phyloP scores from a whole-genome alignment of 2,329 filamentous ascomycete genomes.

The Pestalotiopsis fici region DNA sequence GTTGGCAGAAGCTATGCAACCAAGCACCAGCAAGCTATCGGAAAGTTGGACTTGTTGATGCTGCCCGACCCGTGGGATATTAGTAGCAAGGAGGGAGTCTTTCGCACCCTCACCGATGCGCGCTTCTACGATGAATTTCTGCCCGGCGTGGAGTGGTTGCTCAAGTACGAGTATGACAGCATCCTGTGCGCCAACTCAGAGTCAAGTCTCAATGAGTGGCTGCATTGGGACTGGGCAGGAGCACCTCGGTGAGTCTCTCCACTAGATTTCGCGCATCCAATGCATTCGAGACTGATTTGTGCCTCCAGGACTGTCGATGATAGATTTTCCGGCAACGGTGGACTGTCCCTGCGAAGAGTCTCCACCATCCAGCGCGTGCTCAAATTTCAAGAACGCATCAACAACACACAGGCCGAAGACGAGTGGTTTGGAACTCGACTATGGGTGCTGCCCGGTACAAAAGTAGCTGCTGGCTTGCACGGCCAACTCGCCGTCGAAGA shows the following conservation, averaged over 20 bases:
- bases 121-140: conserved; percentile 55
- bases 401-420: conserved; percentile 53
- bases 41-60: conserved; percentile 52
- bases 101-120: conserved; percentile 47
- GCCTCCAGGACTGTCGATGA: conserved; percentile 36
- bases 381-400: conserved; percentile 48
- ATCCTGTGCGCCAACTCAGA: conserved; percentile 56
- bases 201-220: conserved; percentile 53
- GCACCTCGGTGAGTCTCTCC: conserved; percentile 43
- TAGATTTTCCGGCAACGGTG: conserved; percentile 53
- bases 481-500: conserved; percentile 51
- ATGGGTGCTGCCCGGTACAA: conserved; percentile 46
- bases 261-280: background rate
- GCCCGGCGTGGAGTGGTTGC: conserved; percentile 52
- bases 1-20: conserved; percentile 47
- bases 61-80: conserved; percentile 50
- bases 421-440: conserved; percentile 56
- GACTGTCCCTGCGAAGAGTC: conserved; percentile 54
- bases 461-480: conserved; percentile 41
- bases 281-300: background rate
- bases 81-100: conserved; percentile 47
- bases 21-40: conserved; percentile 48
- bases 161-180: conserved; percentile 57
- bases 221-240: conserved; percentile 56
- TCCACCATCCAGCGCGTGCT: conserved; percentile 51